Evolutionary conservation across 192 early-diverging fungal genomes (phyloP), one percentile per base, ranked within the genome.

Genomic region (Pilobolus umbonatus): DNA sequence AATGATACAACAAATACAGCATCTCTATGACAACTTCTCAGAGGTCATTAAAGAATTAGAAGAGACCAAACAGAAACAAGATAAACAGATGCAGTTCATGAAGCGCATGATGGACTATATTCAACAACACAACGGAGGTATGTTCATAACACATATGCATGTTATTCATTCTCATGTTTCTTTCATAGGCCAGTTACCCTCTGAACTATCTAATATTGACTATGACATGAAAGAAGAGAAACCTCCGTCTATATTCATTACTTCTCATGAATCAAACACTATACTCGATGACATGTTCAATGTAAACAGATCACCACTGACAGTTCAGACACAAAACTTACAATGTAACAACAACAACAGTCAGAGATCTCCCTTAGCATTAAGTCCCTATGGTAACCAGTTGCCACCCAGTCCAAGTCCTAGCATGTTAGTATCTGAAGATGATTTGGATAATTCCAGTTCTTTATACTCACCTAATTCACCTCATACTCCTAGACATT

Each of bases 31-130:
- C 48, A 85, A 84, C 53, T 86, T 88, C 60, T 62, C 71, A 12
- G 81, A 88, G 55, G 82, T 93, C 17, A 73, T 81, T 9, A 78
- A 88, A 29, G 88, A 92, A 61, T 72, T 94, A 45, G 68, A 75
- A 21, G 88, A 91, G 51, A 86, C 82, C 0, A 82, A 82, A 34
- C 77, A 81, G 57, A 87, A 84, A 64, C 87, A 88, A 68, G 68
- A 65, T 3, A 62, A 75, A 8, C 89, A 91, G 55, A 80, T 90
- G 69, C 74, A 74, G 48, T 57, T 85, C 38, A 76, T 90, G 46
- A 83, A 81, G 56, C 78, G 68, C 48, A 75, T 92, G 75, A 71
- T 89, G 60, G 74, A 84, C 9, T 76, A 80, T 61, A 75, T 89
- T 50, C 62, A 65, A 19, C 64, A 57, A 53, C 64, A 68, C 35